A percentile compares a stretch with the other conserved stretches of the same genome.
These are phyloP conservation scores for Fraxinus cuspidata DNA, from an alignment of 257 asterid genomes.

Conservation along the genomic window DNA sequence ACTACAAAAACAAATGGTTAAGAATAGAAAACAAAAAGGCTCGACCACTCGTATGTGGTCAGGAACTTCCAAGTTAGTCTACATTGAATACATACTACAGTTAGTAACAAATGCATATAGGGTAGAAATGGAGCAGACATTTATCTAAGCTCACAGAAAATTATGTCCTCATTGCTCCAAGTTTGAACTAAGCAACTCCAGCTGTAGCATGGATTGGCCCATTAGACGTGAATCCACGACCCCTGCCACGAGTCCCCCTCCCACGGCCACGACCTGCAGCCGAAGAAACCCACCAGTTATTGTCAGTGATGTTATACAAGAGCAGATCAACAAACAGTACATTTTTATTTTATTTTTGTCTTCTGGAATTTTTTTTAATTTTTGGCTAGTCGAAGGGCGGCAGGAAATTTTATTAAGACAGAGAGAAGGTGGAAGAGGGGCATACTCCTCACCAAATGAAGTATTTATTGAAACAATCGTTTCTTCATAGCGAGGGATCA, in stretches of 20 bases:
- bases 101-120: slow-evolving; percentile 27
- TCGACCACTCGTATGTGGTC: neutral
- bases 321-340: too few species aligned
- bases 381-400: too few species aligned
- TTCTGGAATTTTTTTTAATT: too few species aligned
- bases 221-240: slow-evolving; percentile 43
- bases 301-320: neutral
- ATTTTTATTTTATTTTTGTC: too few species aligned
- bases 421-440: too few species aligned
- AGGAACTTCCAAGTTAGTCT: slow-evolving; percentile 35
- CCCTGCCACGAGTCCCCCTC: slow-evolving; percentile 43
- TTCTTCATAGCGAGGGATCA: slow-evolving; percentile 10
- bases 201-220: slow-evolving; percentile 31
- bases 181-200: slow-evolving; percentile 28
- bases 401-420: too few species aligned
- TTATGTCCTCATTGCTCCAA: slow-evolving; percentile 6
- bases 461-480: neutral
- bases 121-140: slow-evolving; percentile 39
- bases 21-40: neutral
- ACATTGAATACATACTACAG: slow-evolving; percentile 48
- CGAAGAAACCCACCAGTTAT: slow-evolving; percentile 1
- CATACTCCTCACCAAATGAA: neutral
- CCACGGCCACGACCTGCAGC: slow-evolving; percentile 48
- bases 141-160: slow-evolving; percentile 25
- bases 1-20: neutral